Percentiles rank a stretch among this genome's conserved stretches.
Evolutionary conservation across 108 stramenopile species (phyloP).

Genomic region (Nitzschia sp.): DNA sequence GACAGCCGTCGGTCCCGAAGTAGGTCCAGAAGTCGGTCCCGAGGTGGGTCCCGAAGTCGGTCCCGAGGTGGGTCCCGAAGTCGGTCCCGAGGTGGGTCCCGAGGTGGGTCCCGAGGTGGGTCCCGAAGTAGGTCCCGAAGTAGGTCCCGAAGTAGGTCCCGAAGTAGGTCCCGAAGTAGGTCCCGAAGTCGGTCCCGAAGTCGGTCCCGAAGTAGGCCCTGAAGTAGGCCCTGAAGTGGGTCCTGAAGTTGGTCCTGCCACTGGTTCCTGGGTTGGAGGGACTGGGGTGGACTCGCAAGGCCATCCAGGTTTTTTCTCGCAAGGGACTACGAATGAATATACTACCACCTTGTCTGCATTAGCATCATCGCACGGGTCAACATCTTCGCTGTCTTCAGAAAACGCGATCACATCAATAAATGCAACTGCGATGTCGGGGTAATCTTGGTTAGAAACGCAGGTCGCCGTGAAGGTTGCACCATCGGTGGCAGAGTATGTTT

Average conservation of each 20-base stretch:
- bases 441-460: neutral
- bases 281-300: neutral
- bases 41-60: slow-evolving; percentile 6
- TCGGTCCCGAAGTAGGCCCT: slow-evolving; percentile 17
- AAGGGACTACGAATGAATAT: neutral
- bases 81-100: slow-evolving; percentile 10
- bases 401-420: too few relatives aligned
- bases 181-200: neutral
- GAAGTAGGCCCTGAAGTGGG: slow-evolving; percentile 10
- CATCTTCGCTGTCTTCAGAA: neutral
- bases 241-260: slow-evolving; percentile 15
- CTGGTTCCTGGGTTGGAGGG: slow-evolving; percentile 10
- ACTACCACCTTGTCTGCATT: too few relatives aligned
- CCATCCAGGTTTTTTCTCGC: neutral
- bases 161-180: slow-evolving; percentile 21
- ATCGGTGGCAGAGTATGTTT: too few relatives aligned
- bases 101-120: slow-evolving; percentile 16
- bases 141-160: slow-evolving; percentile 16
- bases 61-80: slow-evolving; percentile 14
- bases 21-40: slow-evolving; percentile 20
- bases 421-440: neutral
- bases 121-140: slow-evolving; percentile 1
- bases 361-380: too few relatives aligned
- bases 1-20: slow-evolving; percentile 7
- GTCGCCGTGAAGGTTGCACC: neutral